Evolutionary conservation across 768 basidiomycete species (phyloP).

Genomic region (Russula sp.): DNA sequence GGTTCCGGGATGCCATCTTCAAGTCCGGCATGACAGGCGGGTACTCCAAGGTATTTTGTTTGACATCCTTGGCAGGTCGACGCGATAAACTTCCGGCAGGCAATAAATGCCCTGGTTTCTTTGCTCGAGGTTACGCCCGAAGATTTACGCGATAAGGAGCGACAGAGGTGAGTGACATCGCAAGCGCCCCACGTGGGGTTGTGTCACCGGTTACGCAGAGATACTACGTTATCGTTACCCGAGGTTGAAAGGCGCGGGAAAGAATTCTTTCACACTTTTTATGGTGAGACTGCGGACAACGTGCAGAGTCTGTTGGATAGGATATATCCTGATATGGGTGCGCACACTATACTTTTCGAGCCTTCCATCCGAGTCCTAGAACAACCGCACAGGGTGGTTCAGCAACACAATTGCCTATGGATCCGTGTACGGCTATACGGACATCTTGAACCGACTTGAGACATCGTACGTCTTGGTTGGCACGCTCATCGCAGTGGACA

Average conservation of each 20-base stretch:
- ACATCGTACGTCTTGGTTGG: conserved; percentile 58
- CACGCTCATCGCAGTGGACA: conserved; percentile 54
- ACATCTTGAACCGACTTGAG: conserved; percentile 45
- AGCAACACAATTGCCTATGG: conserved; percentile 53
- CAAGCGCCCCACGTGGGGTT: neutral
- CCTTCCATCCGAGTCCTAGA: neutral
- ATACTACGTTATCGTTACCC: conserved; percentile 37
- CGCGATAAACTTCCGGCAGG: conserved; percentile 30
- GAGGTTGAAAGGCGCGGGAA: conserved; percentile 41
- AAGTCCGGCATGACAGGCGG: conserved; percentile 55
- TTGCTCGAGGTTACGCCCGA: conserved; percentile 49
- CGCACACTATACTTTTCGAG: conserved; percentile 19
- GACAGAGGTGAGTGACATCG: conserved; percentile 38
- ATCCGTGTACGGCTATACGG: conserved; percentile 44
- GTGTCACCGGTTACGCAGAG: conserved; percentile 29
- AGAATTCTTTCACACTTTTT: conserved; percentile 42
- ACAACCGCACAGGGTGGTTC: conserved; percentile 42
- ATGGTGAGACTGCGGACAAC: conserved; percentile 48
- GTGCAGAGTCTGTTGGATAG: conserved; percentile 44
- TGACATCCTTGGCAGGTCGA: neutral
- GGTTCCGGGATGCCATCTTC: conserved; percentile 56
- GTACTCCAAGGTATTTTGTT: conserved; percentile 44
- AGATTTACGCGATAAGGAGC: conserved; percentile 42
- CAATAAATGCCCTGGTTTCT: conserved; percentile 51
- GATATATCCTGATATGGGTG: conserved; percentile 62